Evolutionary conservation across 805 yeast genomes (phyloP).

Genomic region (Ogataea nitratoaversa): DNA sequence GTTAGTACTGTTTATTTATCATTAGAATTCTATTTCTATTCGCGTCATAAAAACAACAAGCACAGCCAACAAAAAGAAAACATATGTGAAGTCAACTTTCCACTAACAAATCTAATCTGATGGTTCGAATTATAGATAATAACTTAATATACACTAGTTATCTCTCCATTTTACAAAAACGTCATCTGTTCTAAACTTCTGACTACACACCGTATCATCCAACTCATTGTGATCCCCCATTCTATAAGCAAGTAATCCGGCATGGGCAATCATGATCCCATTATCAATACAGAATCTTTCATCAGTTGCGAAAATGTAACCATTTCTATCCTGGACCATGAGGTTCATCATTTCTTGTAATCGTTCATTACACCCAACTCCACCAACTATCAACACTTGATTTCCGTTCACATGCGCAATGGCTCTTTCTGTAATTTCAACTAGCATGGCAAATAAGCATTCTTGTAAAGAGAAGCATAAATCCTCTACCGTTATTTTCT

Average conservation of each 20-base stretch:
- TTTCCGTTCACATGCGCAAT: conserved; percentile 93
- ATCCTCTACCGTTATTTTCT: conserved; percentile 72
- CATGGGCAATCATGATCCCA: conserved; percentile 99
- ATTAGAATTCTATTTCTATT: too few species aligned
- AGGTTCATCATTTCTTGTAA: conserved; percentile 94
- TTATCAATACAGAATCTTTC: conserved; percentile 96
- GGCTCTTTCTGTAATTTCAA: conserved; percentile 96
- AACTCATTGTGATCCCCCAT: conserved; percentile 67
- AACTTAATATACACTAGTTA: too few species aligned
- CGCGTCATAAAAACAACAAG: too few species aligned
- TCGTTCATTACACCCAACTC: conserved; percentile 94
- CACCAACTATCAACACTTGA: conserved; percentile 94
- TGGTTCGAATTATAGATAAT: too few species aligned
- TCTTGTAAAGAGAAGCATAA: conserved; percentile 92
- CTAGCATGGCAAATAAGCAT: conserved; percentile 89
- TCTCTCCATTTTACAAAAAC: conserved; percentile 90
- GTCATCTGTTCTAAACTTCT: conserved; percentile 91
- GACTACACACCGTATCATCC: conserved; percentile 80
- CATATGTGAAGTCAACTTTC: neutral
- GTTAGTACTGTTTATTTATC: too few species aligned
- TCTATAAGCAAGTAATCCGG: conserved; percentile 82
- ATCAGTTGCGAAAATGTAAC: conserved; percentile 90
- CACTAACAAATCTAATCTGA: too few species aligned
- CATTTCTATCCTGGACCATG: conserved; percentile 88
- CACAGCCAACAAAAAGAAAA: too few species aligned